Evolutionary conservation across 2,329 filamentous ascomycete genomes (phyloP).

Genomic region (Verticillium alfalfae): DNA sequence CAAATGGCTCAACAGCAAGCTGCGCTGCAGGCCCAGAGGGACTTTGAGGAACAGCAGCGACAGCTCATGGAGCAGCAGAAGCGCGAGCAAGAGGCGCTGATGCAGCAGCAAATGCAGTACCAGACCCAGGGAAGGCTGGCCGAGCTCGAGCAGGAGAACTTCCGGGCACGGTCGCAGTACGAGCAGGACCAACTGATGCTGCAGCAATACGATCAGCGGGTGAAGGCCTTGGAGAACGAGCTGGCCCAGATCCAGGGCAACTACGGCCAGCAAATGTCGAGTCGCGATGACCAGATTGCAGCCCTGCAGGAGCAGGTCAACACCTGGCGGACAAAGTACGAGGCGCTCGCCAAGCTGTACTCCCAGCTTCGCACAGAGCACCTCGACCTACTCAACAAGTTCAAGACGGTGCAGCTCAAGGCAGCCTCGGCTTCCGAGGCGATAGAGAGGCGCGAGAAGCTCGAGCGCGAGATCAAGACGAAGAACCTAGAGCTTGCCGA

Average conservation of each 20-base stretch:
- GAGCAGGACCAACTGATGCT: slow-evolving; percentile 96
- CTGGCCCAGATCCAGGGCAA: slow-evolving; percentile 76
- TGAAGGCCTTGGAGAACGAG: slow-evolving; percentile 89
- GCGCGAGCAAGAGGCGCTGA: slow-evolving; percentile 81
- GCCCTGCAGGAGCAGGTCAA: slow-evolving; percentile 95
- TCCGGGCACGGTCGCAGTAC: slow-evolving; percentile 91
- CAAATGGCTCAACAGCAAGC: slow-evolving; percentile 77
- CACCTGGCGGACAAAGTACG: slow-evolving; percentile 96
- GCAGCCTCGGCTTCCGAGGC: slow-evolving; percentile 95
- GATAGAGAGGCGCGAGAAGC: slow-evolving; percentile 87
- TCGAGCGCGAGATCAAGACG: slow-evolving; percentile 96
- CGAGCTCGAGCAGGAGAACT: slow-evolving; percentile 89
- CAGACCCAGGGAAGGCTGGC: slow-evolving; percentile 95
- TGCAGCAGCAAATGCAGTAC: slow-evolving; percentile 83
- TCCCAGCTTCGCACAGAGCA: slow-evolving; percentile 94
- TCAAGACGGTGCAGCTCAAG: slow-evolving; percentile 93
- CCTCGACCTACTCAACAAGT: slow-evolving; percentile 89
- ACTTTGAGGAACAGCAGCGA: slow-evolving; percentile 96
- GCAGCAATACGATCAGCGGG: slow-evolving; percentile 90
- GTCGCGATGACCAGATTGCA: slow-evolving; percentile 90
- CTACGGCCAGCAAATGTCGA: slow-evolving; percentile 76
- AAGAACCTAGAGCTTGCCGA: slow-evolving; percentile 98
- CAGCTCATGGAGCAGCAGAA: slow-evolving; percentile 83
- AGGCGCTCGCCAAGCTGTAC: slow-evolving; percentile 92
- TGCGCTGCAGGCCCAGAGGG: slow-evolving; percentile 77